Evolutionary conservation across 2,329 filamentous ascomycete species (phyloP), one percentile per base, ranked within the genome.

Genomic region (Rugonectria rugulosa): DNA sequence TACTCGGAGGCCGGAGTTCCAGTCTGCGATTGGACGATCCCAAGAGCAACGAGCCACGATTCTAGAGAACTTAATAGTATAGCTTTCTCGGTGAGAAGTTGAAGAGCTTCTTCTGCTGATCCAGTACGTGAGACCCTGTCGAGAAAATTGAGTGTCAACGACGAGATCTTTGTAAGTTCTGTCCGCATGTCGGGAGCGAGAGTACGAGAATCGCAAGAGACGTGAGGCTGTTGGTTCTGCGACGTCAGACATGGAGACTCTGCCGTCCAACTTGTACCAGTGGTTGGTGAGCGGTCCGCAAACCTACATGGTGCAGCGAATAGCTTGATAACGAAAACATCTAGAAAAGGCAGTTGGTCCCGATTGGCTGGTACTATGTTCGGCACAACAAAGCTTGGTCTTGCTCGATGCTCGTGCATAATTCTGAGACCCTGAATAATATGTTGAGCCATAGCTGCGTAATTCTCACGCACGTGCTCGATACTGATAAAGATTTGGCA

Each of bases 401-500:
- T 71, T 57, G 71, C 72, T 12, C 70, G 70, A 45, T 74, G 69
- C 60, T 79, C 71, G 56, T 68, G 72, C 72, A 79, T 75, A 60
- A 79, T 79, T n/a, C 64, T 67, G 38, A 80, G 70, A 51, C 77
- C 77, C 49, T 59, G 73, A 60, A 77, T 68, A 19, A 79, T 72
- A 50, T 79, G 77, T 38, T 75, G 73, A 34, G 68, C 72, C 75
- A 79, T 77, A 31, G 75, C 70, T 56, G 67, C 54, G 31, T 73
- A 77, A 49, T 79, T 76, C 5, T 66, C 64, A 24, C 68, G 68
- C 47, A 75, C 71, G 67, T 79, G 76, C 61, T 79, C 77, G 52
- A 79, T 78, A 60, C 77, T 79, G 61, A 79, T 78, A 58, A 79
- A 73, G 34, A 79, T 63, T 58, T 79, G 75, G 61, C 78, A 80